Conservation (phyloP, 257 asterid species). For the Cordia subcordata region DNA sequence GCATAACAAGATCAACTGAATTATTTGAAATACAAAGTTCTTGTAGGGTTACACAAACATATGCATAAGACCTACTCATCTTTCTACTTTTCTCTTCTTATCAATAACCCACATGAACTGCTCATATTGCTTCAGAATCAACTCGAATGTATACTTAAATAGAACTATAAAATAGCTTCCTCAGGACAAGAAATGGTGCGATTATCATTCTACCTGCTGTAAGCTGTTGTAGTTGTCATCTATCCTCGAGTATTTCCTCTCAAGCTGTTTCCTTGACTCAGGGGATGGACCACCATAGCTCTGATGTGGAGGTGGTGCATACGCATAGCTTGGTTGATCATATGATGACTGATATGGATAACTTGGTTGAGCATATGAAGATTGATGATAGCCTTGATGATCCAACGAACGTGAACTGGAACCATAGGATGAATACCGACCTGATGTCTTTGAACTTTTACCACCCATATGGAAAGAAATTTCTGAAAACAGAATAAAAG, state of each 20-base stretch:
- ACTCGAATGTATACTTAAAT: background rate
- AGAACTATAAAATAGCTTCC: background rate
- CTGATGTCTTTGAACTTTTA: slow-evolving; percentile 69
- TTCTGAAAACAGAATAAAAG: background rate
- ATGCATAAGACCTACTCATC: background rate
- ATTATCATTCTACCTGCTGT: slow-evolving; percentile 54
- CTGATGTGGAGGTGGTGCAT: slow-evolving; percentile 40
- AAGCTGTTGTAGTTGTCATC: slow-evolving; percentile 72
- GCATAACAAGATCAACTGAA: too few relatives aligned
- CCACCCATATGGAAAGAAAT: slow-evolving; percentile 48
- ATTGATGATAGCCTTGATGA: slow-evolving; percentile 41
- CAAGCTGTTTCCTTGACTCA: slow-evolving; percentile 49
- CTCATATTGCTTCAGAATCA: background rate
- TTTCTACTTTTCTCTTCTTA: background rate
- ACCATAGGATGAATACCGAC: slow-evolving; percentile 68
- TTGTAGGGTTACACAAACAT: too few relatives aligned
- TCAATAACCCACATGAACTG: background rate
- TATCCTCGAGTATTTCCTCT: slow-evolving; percentile 78
- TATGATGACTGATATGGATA: slow-evolving; percentile 6
- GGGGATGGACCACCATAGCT: slow-evolving; percentile 51
- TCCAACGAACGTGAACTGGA: slow-evolving; percentile 53
- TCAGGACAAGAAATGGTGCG: background rate
- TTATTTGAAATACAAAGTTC: background rate
- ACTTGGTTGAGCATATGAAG: slow-evolving; percentile 54
- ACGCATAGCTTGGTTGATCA: slow-evolving; percentile 25